Evolutionary conservation across 768 basidiomycete species (phyloP), one percentile per base, ranked within the genome.

Genomic region (Austroboletus eburneus): DNA sequence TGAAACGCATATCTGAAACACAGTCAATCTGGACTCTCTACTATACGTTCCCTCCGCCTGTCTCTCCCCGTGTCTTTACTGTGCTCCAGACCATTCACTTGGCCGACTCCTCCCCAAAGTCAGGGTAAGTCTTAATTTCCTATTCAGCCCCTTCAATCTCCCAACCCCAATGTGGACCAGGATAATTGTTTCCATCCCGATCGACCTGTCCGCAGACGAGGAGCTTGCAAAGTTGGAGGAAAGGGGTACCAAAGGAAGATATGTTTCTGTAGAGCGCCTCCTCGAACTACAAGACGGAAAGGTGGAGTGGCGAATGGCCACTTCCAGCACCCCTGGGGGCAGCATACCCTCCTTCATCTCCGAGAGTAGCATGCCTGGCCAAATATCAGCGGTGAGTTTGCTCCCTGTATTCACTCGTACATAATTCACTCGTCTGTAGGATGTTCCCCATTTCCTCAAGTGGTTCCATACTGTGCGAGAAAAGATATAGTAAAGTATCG

Each of bases 221-320:
- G 81, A 82, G 10, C 72, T 84, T 9, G 75, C 72, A 4, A 77
- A 75, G 51, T 62, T 81, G 14, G 85, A 89, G 57, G 77, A 79
- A 55, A 79, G 77, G 44, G 83, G 77, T 7, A 77, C 78, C 3
- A 79, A 73, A 51, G 87, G 82, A 2, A 78, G 77, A 55, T 89
- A 89, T 58, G 80, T 77, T 32, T 79, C 80, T 54, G 80, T 85
- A 4, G 88, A 90, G 64, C 74, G 76, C 24, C 56, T 91, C 43
- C 63, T 69, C 35, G 83, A 85, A 62, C 74, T 82, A 33, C 77
- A 76, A 17, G 69, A 78, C 50, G 87, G 83, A 41, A 76, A 65
- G 39, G 77, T 79, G 12, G 85, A 88, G 63, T 90, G 87, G 87
- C 72, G 78, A 33, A 87, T 90, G 87, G 87, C 86, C 3, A 86